A percentile compares a stretch with the other conserved stretches of the same genome.
Evolutionary conservation across 2,329 filamentous ascomycete genomes (phyloP).

Genomic region (Arthroderma sp.): DNA sequence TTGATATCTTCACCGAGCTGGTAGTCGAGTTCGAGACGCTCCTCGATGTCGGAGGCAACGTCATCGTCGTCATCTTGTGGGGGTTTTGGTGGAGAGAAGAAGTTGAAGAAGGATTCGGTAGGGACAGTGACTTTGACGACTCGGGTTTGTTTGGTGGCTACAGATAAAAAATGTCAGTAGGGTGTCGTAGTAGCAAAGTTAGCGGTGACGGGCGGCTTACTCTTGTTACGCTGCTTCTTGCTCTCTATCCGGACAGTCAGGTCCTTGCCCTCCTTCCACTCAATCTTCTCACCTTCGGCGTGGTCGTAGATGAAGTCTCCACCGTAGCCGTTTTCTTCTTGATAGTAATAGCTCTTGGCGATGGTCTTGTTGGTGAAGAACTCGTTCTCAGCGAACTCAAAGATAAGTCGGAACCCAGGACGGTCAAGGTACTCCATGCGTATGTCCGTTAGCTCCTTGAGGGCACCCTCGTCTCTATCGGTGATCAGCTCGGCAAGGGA

Average conservation of each 20-base stretch:
- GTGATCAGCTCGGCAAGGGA: conserved; percentile 98
- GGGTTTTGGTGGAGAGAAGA: conserved; percentile 90
- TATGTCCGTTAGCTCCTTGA: conserved; percentile 82
- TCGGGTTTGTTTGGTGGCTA: conserved; percentile 97
- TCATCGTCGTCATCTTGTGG: conserved; percentile 64
- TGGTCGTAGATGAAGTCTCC: conserved; percentile 99
- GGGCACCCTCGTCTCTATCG: conserved; percentile 85
- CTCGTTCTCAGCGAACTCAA: conserved; percentile 89
- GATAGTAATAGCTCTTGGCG: conserved; percentile 98
- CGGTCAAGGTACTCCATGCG: conserved; percentile 99
- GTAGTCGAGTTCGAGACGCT: conserved; percentile 95
- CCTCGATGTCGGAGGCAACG: conserved; percentile 81
- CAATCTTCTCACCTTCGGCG: conserved; percentile 93
- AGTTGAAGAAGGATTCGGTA: conserved; percentile 98
- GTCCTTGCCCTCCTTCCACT: conserved; percentile 90
- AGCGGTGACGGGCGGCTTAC: conserved; percentile 43
- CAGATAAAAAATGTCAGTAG: conserved; percentile 3
- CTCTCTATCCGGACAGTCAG: conserved; percentile 89
- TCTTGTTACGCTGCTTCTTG: conserved; percentile 99
- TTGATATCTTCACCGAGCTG: conserved; percentile 99
- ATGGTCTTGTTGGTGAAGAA: conserved; percentile 97
- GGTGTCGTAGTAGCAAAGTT: too few relatives aligned
- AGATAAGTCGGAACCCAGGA: conserved; percentile 95
- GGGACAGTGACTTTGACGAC: conserved; percentile 99
- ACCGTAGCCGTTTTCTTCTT: conserved; percentile 95